Evolutionary conservation across 2,329 filamentous ascomycete genomes (phyloP), one percentile per base, ranked within the genome.

Genomic region (Nemania sp.): DNA sequence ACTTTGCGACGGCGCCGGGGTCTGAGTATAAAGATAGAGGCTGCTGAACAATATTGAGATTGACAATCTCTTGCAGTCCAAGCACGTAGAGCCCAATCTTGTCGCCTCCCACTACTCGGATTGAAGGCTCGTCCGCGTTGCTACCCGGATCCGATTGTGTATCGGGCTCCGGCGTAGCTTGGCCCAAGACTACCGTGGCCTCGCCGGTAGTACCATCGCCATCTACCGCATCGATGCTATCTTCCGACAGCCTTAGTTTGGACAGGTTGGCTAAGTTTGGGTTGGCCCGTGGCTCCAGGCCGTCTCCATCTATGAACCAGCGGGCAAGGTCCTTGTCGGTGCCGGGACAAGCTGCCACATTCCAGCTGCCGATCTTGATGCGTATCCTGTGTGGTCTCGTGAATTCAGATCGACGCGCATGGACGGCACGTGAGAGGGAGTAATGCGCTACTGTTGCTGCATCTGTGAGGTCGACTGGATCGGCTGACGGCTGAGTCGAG

Each of bases 351-450:
- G 88, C 86, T 3, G 91, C 94, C 14, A 96, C 90, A 72, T 99
- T 99, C 94, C 94, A 99, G 0, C 90, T 88, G 36, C 93, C 94
- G 46, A 99, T 81, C 73, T 97, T 97, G 71, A 99, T 82, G 61
- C 86, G 86, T 63, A 96, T 83, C 45, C 81, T 81, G 68, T 86
- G 86, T 37, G 86, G 82, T 31, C 86, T 83, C 22, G 88, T 87
- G 70, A 92, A 99, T 70, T 97, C 92, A 43, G 82, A 75, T 65
- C 86, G 83, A 49, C 94, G 83, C 33, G 88, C 85, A 67, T 87
- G 82, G 33, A 97, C 77, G 24, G 83, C 82, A 57, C 76, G 77
- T 40, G 82, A 82, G n/a, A 88, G 79, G 3, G 83, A 86, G 48
- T 80, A 77, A 1, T 80, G 81, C 31, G 74, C 77, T 12, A 77